Evolutionary conservation across 768 basidiomycete species (phyloP).

Genomic region (Myochromella boudieri): DNA sequence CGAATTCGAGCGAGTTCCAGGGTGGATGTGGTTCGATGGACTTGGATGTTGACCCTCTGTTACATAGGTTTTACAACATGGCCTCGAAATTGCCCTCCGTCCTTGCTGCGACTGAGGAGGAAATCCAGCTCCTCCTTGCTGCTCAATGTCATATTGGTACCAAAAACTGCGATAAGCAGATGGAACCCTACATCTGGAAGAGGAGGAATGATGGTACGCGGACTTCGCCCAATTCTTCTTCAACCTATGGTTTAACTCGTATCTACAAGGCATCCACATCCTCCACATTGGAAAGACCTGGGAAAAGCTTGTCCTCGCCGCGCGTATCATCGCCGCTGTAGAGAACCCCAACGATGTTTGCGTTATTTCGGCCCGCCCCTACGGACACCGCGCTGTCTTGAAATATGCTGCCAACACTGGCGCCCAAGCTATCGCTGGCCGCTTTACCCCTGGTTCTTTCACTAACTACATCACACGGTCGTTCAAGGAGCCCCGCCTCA

Average conservation of each 20-base stretch:
- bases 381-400: constrained; percentile 98
- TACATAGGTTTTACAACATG: constrained; percentile 42
- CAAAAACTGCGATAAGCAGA: constrained; percentile 99
- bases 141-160: constrained; percentile 97
- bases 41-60: constrained; percentile 36
- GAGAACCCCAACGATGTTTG: constrained; percentile 98
- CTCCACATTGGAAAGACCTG: constrained; percentile 99
- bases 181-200: constrained; percentile 98
- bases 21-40: constrained; percentile 39
- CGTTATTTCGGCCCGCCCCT: constrained; percentile 97
- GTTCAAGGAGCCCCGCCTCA: constrained; percentile 99
- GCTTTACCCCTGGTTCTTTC: constrained; percentile 98
- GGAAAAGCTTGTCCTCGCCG: constrained; percentile 98
- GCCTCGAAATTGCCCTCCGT: constrained; percentile 93
- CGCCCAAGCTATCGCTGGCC: constrained; percentile 97
- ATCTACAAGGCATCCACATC: constrained; percentile 83
- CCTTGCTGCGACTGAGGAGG: constrained; percentile 94
- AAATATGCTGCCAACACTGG: constrained; percentile 98
- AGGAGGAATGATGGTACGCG: constrained; percentile 88
- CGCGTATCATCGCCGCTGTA: constrained; percentile 94
- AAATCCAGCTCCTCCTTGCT: constrained; percentile 91
- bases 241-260: constrained; percentile 11
- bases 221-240: constrained; percentile 1
- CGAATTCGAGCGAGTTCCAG: constrained; percentile 29
- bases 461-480: constrained; percentile 99